Percentiles rank a stretch among this genome's conserved stretches.
Conservation (phyloP, 345 rosid species). For the Eucalyptus pauciflora region DNA sequence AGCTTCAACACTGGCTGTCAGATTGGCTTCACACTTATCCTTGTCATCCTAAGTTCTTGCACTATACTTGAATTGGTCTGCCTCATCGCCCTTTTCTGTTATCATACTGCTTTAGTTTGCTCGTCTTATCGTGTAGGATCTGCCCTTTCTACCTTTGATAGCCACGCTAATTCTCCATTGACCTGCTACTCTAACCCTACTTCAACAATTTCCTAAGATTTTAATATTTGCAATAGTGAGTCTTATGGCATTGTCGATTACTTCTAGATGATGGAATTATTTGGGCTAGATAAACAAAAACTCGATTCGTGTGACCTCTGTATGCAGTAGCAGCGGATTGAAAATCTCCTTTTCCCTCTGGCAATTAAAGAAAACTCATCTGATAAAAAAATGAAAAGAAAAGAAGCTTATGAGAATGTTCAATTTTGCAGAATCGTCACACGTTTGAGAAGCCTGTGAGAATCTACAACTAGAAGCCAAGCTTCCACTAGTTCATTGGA, state of each 20-base stretch:
- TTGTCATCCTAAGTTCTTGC: not conserved
- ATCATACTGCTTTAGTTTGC: not conserved
- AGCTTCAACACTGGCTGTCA: not conserved
- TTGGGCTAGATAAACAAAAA: not conserved
- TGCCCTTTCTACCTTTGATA: not conserved
- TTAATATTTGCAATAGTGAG: not conserved
- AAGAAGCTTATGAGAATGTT: not conserved
- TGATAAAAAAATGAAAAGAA: not conserved
- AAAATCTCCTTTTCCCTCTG: not conserved
- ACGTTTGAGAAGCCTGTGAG: conserved; percentile 45
- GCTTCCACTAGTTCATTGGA: not conserved
- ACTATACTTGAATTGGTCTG: not conserved
- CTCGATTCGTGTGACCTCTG: not conserved
- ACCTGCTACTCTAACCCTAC: not conserved
- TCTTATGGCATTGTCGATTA: not conserved
- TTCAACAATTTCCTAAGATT: not conserved
- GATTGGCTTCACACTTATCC: not conserved
- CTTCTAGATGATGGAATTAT: not conserved
- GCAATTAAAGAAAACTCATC: not conserved
- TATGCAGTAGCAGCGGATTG: not conserved
- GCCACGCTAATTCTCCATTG: not conserved
- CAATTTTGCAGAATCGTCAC: conserved; percentile 40
- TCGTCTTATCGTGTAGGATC: not conserved
- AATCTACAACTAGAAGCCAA: conserved; percentile 28
- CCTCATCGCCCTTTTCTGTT: not conserved